Evolutionary conservation across 768 basidiomycete species (phyloP).

Genomic region (Phylloporus sp.): DNA sequence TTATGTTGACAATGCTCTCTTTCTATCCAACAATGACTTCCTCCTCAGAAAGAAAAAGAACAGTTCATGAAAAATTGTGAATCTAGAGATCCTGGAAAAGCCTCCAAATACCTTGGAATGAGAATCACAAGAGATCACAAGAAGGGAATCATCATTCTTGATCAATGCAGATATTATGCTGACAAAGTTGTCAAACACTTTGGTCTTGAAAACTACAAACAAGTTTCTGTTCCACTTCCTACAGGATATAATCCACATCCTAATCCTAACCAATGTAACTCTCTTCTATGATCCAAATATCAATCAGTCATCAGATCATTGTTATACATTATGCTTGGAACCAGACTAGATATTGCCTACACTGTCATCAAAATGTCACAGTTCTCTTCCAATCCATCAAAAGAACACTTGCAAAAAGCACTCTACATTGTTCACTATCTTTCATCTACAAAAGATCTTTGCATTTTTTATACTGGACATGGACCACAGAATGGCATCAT

Average conservation of each 20-base stretch:
- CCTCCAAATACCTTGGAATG: not conserved
- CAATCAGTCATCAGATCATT: not conserved
- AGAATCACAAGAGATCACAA: not conserved
- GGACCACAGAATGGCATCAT: not conserved
- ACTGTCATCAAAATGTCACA: not conserved
- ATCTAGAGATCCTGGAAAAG: not conserved
- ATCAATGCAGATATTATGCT: conserved; percentile 1
- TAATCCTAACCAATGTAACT: not conserved
- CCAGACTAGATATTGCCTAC: not conserved
- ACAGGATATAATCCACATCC: not conserved
- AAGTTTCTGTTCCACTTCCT: not conserved
- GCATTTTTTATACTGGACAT: not conserved
- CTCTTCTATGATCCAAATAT: not conserved
- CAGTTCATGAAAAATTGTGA: not conserved
- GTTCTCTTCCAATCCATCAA: not conserved
- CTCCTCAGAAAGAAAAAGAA: not conserved
- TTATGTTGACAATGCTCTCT: not conserved
- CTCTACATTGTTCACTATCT: not conserved
- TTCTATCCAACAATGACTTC: not conserved
- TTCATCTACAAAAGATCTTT: not conserved
- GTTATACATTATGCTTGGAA: too few relatives aligned
- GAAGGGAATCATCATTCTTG: not conserved
- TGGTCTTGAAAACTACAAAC: not conserved
- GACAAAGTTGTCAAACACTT: not conserved
- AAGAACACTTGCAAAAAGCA: not conserved